Evolutionary conservation across 2,329 filamentous ascomycete genomes (phyloP), one percentile per base, ranked within the genome.

Genomic region (Conoideocrella luteorostrata): DNA sequence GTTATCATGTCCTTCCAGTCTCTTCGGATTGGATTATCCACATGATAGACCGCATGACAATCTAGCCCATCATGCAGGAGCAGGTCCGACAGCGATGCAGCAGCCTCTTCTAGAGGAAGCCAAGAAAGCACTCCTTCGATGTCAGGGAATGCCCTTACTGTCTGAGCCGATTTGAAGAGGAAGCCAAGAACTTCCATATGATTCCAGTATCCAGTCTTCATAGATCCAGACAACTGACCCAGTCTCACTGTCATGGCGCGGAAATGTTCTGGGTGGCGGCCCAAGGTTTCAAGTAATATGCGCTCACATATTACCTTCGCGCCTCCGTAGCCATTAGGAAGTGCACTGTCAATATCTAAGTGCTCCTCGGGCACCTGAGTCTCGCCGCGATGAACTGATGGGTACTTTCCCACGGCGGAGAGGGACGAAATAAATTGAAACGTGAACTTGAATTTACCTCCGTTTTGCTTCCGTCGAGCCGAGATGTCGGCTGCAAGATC

Each of bases 151-250:
- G 52, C 59, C 0, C 58, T 54, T 0, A 77, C 46, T 0, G 66
- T 67, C 48, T 76, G 70, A 0, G 68, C 64, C 0, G 68, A 71
- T 52, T 76, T 75, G 38, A 75, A 50, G 20, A 79, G 42, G 47
- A 74, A 73, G 0, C 60, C 50, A 10, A 77, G 55, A 48, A 77
- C 70, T 50, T 78, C 73, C 18, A 63, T 60, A 0, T 65, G 57
- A 47, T 79, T 79, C 77, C 75, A 80, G 50, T 69, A 70, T 1
- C 75, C 75, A 43, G 58, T 74, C 1, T 42, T 60, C 3, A 51
- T 64, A 0, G 67, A 71, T 0, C 75, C 76, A 1, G 74, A 61
- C 29, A 80, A 71, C 52, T 80, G 77, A 0, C 71, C 76, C 0
- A 68, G 59, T 0, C 75, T 65, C 0, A 71, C 66, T 0, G 54